phyloP scores from a whole-genome alignment of 805 yeast genomes.

The Tetrapisispora namnaoensis region DNA sequence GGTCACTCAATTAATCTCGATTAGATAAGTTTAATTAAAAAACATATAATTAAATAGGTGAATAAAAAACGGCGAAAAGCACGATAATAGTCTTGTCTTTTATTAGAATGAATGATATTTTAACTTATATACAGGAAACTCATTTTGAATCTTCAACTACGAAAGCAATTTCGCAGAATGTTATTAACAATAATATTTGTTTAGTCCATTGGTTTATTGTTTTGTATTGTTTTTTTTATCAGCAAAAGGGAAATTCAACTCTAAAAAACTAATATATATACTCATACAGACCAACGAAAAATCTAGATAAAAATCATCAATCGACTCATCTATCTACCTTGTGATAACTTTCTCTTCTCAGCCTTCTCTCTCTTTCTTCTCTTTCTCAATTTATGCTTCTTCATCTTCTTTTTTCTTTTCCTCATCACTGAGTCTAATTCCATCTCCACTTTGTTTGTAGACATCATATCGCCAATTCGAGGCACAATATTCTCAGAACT shows the following conservation, averaged over 20 bases:
- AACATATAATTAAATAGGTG: background rate
- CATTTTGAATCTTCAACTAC: background rate
- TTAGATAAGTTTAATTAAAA: background rate
- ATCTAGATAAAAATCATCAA: too few relatives aligned
- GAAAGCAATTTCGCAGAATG: background rate
- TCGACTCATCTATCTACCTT: conserved; percentile 18
- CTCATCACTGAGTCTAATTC: conserved; percentile 62
- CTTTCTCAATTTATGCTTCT: conserved; percentile 93
- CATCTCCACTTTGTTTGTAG: conserved; percentile 15
- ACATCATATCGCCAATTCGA: background rate
- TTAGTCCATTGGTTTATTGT: too few relatives aligned
- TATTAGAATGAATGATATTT: background rate
- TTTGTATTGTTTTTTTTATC: too few relatives aligned
- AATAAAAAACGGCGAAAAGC: background rate
- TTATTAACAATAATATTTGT: too few relatives aligned
- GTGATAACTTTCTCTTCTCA: conserved; percentile 57
- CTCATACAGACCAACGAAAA: too few relatives aligned
- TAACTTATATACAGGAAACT: conserved; percentile 1
- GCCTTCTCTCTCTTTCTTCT: conserved; percentile 92
- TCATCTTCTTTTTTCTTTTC: conserved; percentile 90
- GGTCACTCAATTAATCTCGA: background rate
- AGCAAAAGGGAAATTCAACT: too few relatives aligned
- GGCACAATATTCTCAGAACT: background rate
- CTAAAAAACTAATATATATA: too few relatives aligned
- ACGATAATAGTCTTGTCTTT: background rate